Base-by-base conservation (phyloP, 768 basidiomycete species). In the Phaffia tasmanica region DNA sequence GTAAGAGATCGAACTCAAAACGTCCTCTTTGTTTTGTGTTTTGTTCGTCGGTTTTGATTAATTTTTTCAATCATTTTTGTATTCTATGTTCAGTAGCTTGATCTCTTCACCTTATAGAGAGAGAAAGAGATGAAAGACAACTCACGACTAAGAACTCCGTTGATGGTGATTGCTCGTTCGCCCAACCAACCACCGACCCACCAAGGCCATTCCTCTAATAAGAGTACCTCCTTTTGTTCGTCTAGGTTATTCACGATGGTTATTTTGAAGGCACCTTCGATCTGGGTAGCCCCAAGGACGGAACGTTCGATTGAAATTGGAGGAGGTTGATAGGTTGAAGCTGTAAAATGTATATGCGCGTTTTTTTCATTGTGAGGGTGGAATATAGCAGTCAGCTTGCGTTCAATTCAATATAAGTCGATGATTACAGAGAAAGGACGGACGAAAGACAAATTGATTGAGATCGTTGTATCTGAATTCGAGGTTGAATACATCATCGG, bases 191-290 rank as follows among this genome's bases (percentile, higher is more conserved):
- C 85, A 66, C 89, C 86, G 48, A 97, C 80, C 72, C 91, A 85
- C 85, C 92, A 94, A 4, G 94, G 95, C 81, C 93, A 85, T 1
- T 87, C 87, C 77, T 98, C 95, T 54, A 92, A 81, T 75, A 93
- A 95, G 11, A 85, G 75, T 0, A 85, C 80, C 23, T 78, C 75
- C 25, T 83, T 70, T 1, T 79, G 70, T 6, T 76, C 73, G 23
- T 77, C 70, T 49, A 78, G 78, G 68, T 83, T 80, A 72, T 94
- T 95, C 7, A 73, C 79, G 61, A 97, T 75, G 27, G 80, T 78
- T 16, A 93, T 76, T 54, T 81, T 81, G 23, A 99, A 83, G 19
- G 82, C 80, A 3, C 90, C 92, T 55, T 81, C 82, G 14, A 85
- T 85, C 74, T 93, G 91, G 62, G 83, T 85, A 16, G 83, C 80